These are phyloP conservation scores for Cystobasidium onofrii DNA, from an alignment of 768 basidiomycete genomes.

Conservation along the genomic window DNA sequence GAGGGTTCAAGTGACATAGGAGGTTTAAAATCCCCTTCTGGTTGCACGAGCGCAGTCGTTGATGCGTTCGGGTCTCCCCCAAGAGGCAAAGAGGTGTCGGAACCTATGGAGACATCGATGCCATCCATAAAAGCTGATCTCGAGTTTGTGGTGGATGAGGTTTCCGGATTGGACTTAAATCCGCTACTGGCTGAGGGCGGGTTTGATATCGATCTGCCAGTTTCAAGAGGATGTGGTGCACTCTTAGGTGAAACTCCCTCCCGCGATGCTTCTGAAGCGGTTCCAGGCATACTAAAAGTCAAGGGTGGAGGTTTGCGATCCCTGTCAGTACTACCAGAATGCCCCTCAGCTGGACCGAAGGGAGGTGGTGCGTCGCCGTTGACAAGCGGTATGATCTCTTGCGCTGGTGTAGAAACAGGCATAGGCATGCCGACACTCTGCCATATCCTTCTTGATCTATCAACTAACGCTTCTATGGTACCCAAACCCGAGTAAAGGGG, in stretches of 20 bases:
- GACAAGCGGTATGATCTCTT: not conserved
- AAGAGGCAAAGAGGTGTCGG: not conserved
- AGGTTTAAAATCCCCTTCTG: not conserved
- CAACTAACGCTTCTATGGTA: constrained; percentile 26
- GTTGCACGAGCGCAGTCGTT: not conserved
- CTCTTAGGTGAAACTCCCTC: not conserved
- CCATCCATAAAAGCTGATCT: not conserved
- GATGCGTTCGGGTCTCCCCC: not conserved
- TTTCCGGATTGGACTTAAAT: not conserved
- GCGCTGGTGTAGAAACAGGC: not conserved
- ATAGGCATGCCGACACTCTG: constrained; percentile 1
- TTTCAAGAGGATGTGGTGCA: not conserved
- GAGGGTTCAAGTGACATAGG: constrained; percentile 22
- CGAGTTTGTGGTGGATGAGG: not conserved
- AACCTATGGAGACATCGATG: not conserved
- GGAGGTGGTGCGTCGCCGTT: not conserved
- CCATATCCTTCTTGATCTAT: constrained; percentile 8
- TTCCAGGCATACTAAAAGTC: not conserved
- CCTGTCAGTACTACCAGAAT: not conserved
- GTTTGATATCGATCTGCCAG: not conserved
- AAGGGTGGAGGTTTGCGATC: not conserved
- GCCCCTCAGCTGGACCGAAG: not conserved
- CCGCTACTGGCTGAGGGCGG: not conserved
- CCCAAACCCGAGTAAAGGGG: constrained; percentile 20
- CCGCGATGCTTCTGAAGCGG: not conserved